Evolutionary conservation across 495 filamentous ascomycete species (phyloP), one percentile per base, ranked within the genome.

Genomic region (Ascodesmis nigricans): DNA sequence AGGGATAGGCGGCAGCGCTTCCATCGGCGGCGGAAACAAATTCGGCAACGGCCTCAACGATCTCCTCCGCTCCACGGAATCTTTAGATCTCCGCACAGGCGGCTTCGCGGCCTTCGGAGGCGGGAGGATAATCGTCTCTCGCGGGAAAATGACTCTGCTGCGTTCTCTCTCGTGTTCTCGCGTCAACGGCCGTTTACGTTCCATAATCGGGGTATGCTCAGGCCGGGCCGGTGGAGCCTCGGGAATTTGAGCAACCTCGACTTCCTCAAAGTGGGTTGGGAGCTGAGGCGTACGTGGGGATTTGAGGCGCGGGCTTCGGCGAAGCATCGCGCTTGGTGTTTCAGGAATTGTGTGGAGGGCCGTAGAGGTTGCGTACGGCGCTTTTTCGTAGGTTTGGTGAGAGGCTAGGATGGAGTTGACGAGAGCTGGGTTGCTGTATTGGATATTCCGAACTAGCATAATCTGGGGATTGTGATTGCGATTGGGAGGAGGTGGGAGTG

Each of bases 401-500:
- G n/a, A n/a, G n/a, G n/a, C n/a, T n/a, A n/a, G n/a, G n/a, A 37
- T 1, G n/a, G 35, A 37, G 15, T 11, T 15, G 18, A 37, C 26
- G 7, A 37, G 20, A 4, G 15, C 35, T 7, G 35, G 35, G 18
- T 37, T 21, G 16, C 30, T 26, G 25, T 37, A 37, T 18, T 29
- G 16, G 15, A 37, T 37, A 20, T n/a, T n/a, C n/a, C n/a, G n/a
- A 33, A 35, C 11, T 35, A 39, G 5, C 32, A 19, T 15, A 36
- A 28, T 6, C 10, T 21, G 1, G 42, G 36, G 16, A 39, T 25
- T 14, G 22, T 20, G n/a, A 36, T 40, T 8, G 20, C 21, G 19
- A 46, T 36, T 14, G 43, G 43, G n/a, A 2, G 41, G 43, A 10
- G 43, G 42, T 4, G 30, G 36, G 8, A 24, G 19, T 8, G 45